Conservation (phyloP, 768 basidiomycete species). For the Kockovaella imperatae region DNA sequence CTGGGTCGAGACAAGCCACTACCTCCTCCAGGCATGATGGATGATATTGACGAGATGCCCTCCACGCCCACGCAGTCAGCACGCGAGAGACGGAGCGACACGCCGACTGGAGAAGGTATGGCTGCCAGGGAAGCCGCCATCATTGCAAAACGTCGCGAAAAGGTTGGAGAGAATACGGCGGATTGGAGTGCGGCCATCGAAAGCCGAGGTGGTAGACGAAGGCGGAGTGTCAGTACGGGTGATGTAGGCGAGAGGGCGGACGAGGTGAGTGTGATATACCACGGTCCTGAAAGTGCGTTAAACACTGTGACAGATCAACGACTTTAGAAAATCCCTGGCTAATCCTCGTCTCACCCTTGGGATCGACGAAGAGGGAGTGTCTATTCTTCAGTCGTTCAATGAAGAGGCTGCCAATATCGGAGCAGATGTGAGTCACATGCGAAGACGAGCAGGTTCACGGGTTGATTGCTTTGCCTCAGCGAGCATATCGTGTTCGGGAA, state of each 20-base stretch:
- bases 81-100: background rate
- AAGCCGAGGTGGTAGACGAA: constrained; percentile 12
- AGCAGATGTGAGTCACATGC: constrained; percentile 22
- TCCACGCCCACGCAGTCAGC: too few relatives aligned
- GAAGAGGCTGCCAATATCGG: constrained; percentile 36
- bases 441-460: background rate
- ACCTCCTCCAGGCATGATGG: too few relatives aligned
- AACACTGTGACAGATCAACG: constrained; percentile 9
- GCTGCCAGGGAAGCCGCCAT: constrained; percentile 23
- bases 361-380: constrained; percentile 29
- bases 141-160: constrained; percentile 24
- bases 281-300: background rate
- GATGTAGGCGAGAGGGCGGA: constrained; percentile 27
- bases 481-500: constrained; percentile 74
- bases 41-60: background rate
- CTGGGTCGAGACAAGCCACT: too few relatives aligned
- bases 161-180: constrained; percentile 5
- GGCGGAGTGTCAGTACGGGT: constrained; percentile 37
- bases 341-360: constrained; percentile 32
- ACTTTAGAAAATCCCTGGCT: constrained; percentile 10
- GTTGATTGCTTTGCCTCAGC: constrained; percentile 19
- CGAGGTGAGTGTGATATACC: constrained; percentile 15
- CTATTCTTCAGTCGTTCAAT: constrained; percentile 37
- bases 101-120: constrained; percentile 16
- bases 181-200: constrained; percentile 6